Base-by-base conservation (phyloP, 768 basidiomycete species). In the Guyanaporus albipodus region DNA sequence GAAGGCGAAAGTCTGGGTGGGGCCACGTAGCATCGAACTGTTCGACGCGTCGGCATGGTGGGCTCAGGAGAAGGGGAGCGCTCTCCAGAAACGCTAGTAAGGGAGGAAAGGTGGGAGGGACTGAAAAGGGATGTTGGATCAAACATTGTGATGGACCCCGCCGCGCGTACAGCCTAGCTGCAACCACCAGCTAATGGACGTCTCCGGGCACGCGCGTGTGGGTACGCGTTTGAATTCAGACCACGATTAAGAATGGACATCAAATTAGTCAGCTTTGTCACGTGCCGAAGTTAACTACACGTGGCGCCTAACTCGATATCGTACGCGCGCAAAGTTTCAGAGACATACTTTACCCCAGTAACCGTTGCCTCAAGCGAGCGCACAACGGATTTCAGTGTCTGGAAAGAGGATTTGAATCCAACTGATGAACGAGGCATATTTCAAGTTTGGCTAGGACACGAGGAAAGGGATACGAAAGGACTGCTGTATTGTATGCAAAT, bases 311-410 rank as follows among this genome's bases (percentile, higher is more conserved):
- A n/a, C n/a, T n/a, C n/a, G n/a, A n/a, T n/a, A n/a, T n/a, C n/a
- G n/a, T n/a, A n/a, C n/a, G n/a, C n/a, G n/a, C n/a, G n/a, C n/a
- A n/a, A n/a, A n/a, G n/a, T n/a, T n/a, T n/a, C n/a, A n/a, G n/a
- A n/a, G n/a, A n/a, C n/a, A n/a, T n/a, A n/a, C n/a, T n/a, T n/a
- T 29, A 6, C 28, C 28, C 28, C 28, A 29, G 14, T 9, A 14
- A 29, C 14, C 28, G 28, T 14, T 8, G 28, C 28, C 28, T 85
- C 65, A 80, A 87, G 58, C 80, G 83, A 17, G 85, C 66, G 57
- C 70, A 76, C 15, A 79, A 27, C 8, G 60, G 52, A 52, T 71
- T 67, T 14, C 72, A 56, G 37, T 70, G 65, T 33, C 68, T 49
- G 17, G 59, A 52, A 8, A 46, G 42, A 3, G 85, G 80, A 77